These are phyloP conservation scores for Ceratobasidium sp. DNA, from an alignment of 1,284 basidiomycete species.

Conservation along the genomic window DNA sequence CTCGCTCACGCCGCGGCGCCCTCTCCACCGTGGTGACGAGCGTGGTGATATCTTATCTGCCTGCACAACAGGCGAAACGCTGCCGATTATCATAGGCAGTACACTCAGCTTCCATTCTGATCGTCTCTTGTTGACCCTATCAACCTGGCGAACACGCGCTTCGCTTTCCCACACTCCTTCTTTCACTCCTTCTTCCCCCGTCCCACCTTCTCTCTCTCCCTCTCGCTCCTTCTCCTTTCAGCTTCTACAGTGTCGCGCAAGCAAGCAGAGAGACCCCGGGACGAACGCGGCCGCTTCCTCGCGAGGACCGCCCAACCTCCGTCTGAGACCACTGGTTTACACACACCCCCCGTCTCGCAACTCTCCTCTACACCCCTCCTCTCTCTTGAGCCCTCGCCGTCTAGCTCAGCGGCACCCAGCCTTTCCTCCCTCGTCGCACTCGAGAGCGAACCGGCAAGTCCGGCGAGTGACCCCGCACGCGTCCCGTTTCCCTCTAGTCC, in stretches of 20 bases:
- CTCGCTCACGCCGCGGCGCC: background rate
- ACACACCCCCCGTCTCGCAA: background rate
- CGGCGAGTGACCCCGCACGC: background rate
- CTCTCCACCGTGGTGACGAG: conserved; percentile 13
- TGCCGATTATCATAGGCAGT: background rate
- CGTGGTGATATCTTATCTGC: background rate
- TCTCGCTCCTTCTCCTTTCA: background rate
- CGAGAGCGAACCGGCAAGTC: background rate
- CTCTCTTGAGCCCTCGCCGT: background rate
- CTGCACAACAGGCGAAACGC: background rate
- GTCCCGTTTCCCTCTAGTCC: background rate
- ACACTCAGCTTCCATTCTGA: background rate
- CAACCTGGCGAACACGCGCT: conserved; percentile 3
- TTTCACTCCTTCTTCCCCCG: background rate
- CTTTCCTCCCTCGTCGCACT: background rate
- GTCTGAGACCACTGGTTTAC: background rate
- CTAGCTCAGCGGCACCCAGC: background rate
- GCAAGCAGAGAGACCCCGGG: conserved; percentile 1
- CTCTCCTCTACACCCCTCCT: background rate
- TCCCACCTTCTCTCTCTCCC: background rate
- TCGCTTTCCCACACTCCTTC: background rate
- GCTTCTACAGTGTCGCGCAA: background rate
- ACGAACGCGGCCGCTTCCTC: background rate
- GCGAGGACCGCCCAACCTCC: background rate
- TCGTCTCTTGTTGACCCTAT: background rate